Percentiles rank a stretch among this genome's conserved stretches.
phyloP scores from a whole-genome alignment of 1,284 basidiomycete genomes.

The Somion occarium region DNA sequence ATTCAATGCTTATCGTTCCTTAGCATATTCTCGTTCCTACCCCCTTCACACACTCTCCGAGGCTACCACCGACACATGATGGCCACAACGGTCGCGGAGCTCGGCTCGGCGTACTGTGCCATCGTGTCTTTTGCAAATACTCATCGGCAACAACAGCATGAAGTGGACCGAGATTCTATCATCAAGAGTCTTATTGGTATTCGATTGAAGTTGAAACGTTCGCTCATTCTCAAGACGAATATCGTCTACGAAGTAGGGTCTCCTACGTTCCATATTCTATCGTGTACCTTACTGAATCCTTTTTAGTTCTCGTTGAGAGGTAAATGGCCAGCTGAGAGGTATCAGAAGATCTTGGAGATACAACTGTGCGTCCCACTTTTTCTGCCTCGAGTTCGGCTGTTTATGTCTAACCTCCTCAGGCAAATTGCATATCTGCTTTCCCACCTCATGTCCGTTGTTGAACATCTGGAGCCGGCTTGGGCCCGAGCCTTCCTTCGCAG shows the following conservation, averaged over 20 bases:
- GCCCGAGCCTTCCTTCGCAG: conserved; percentile 70
- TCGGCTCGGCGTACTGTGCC: conserved; percentile 63
- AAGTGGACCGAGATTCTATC: conserved; percentile 46
- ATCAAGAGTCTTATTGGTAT: conserved; percentile 57
- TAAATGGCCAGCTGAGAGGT: conserved; percentile 64
- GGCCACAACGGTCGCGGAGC: conserved; percentile 56
- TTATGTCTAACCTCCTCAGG: too few relatives aligned
- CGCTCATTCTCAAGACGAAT: conserved; percentile 50
- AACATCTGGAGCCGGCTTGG: conserved; percentile 69
- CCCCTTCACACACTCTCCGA: conserved; percentile 66
- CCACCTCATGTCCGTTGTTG: conserved; percentile 59
- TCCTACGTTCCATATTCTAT: neutral
- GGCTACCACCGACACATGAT: conserved; percentile 60
- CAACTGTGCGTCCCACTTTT: conserved; percentile 45
- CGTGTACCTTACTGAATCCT: neutral
- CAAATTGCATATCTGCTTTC: conserved; percentile 59
- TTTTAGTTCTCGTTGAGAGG: conserved; percentile 62
- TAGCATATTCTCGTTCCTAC: conserved; percentile 65
- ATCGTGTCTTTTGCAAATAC: conserved; percentile 62
- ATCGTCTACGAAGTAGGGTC: conserved; percentile 59
- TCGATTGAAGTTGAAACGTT: conserved; percentile 58
- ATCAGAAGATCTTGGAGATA: conserved; percentile 59
- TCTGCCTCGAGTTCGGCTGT: conserved; percentile 16
- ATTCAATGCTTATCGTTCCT: neutral
- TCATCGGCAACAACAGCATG: conserved; percentile 24